Evolutionary conservation across 306 rosid genomes (phyloP), one percentile per base, ranked within the genome.

Genomic region (Vicia faba): DNA sequence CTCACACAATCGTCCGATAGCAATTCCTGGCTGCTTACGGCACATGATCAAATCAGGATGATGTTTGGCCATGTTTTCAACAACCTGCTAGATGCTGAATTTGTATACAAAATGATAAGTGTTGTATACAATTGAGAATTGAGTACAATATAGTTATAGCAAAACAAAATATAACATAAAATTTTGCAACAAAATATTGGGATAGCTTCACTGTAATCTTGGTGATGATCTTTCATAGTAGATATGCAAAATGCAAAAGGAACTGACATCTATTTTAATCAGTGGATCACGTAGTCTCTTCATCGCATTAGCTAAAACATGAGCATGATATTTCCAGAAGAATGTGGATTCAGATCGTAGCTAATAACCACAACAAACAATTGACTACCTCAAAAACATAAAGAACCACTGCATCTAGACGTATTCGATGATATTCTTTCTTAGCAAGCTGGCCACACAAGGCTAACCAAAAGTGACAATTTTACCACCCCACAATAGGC

Each of bases 11-110:
- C 89, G 78, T 26, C 96, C 91, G 10, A 88, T 91, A 39, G 95
- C 87, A 68, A 89, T 89, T 66, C 98, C 97, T 0, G 95, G 96
- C 72, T 93, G 93, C 79, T 88, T 88, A 60, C 95, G 78, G 82
- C 95, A 86, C 97, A 85, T 88, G 69, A 91, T 88, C 91, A 91
- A 72, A 87, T 88, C 91, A 35, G 97, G 95, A 70, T 90, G 92
- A 78, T 86, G 96, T 81, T 93, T 93, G 60, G 96, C 97, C 95
- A 88, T 84, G 29, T 70, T 68, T 71, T 73, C 73, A 38, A 60
- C 68, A 66, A 59, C 65, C 77, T 71, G 72, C 55, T 80, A 71
- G 57, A 62, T 53, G 61, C 66, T 58, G 66, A 41, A 55, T 15
- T 49, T 5, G 9, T 14, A n/a, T 33, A 36, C 19, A 68, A 33